phyloP scores from a whole-genome alignment of 768 basidiomycete species.

The Lepiota venenata region DNA sequence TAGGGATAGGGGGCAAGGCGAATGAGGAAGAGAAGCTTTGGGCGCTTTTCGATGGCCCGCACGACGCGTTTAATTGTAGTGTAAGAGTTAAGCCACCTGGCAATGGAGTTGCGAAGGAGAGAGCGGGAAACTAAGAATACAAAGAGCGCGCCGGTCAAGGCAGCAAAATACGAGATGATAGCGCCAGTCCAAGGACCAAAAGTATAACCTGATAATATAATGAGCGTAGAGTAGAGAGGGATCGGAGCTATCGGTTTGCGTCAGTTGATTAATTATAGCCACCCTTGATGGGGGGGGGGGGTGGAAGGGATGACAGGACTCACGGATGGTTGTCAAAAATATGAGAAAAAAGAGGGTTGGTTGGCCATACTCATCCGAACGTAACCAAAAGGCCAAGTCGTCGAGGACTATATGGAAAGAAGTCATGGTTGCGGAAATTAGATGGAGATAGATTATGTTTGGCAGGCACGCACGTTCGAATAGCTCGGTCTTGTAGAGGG shows the following conservation, averaged over 20 bases:
- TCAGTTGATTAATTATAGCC: background rate
- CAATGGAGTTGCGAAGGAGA: conserved; percentile 68
- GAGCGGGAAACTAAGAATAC: conserved; percentile 81
- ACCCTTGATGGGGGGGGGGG: background rate
- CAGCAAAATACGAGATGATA: conserved; percentile 82
- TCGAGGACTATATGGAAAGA: conserved; percentile 65
- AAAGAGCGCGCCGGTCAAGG: conserved; percentile 77
- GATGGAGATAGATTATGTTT: conserved; percentile 1
- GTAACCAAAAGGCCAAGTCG: conserved; percentile 74
- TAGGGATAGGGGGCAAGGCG: conserved; percentile 90
- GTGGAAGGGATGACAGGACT: conserved; percentile 28
- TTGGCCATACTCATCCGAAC: conserved; percentile 71
- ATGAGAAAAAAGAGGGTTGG: conserved; percentile 79
- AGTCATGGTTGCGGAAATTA: conserved; percentile 12
- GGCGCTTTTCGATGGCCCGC: conserved; percentile 82
- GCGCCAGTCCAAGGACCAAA: conserved; percentile 85
- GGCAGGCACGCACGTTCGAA: conserved; percentile 64
- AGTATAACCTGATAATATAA: conserved; percentile 89
- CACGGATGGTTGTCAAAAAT: conserved; percentile 85
- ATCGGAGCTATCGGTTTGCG: conserved; percentile 59
- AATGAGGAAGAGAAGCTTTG: conserved; percentile 86
- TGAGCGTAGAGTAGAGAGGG: conserved; percentile 91
- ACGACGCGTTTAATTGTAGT: conserved; percentile 77
- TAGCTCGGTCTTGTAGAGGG: conserved; percentile 78
- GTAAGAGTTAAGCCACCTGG: conserved; percentile 68